A percentile compares a stretch with the other conserved stretches of the same genome.
Evolutionary conservation across 2,329 filamentous ascomycete genomes (phyloP).

Genomic region (Cadophora luteo-olivacea): DNA sequence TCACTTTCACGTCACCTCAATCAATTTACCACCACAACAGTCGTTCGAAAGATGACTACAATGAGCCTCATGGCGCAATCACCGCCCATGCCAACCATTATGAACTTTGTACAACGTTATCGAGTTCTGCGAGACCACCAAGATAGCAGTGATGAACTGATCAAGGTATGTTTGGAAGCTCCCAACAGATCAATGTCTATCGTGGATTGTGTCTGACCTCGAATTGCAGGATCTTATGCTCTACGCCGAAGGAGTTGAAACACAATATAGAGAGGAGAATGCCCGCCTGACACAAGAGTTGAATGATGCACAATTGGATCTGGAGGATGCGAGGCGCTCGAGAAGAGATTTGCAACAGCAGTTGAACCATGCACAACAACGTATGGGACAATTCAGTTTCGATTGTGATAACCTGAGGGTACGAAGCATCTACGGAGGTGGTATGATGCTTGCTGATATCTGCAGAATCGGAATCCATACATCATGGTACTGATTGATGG

Average conservation of each 20-base stretch:
- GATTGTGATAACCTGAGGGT: slow-evolving; percentile 57
- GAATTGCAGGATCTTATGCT: slow-evolving; percentile 53
- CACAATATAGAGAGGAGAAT: slow-evolving; percentile 53
- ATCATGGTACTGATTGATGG: slow-evolving; percentile 67
- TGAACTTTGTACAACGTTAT: slow-evolving; percentile 57
- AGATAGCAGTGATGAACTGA: slow-evolving; percentile 52
- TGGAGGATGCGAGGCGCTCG: slow-evolving; percentile 55
- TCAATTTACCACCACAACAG: background rate
- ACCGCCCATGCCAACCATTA: slow-evolving; percentile 38
- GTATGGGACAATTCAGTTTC: slow-evolving; percentile 46
- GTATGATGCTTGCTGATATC: slow-evolving; percentile 21
- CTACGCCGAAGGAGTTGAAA: slow-evolving; percentile 54
- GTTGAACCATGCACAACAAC: slow-evolving; percentile 49
- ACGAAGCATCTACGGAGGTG: slow-evolving; percentile 30
- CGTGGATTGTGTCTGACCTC: slow-evolving; percentile 12
- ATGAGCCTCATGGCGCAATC: slow-evolving; percentile 25
- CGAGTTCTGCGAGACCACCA: slow-evolving; percentile 51
- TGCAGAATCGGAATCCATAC: slow-evolving; percentile 59
- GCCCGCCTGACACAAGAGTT: slow-evolving; percentile 50
- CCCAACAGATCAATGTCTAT: background rate
- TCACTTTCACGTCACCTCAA: background rate
- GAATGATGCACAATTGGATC: slow-evolving; percentile 55
- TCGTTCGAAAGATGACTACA: slow-evolving; percentile 5
- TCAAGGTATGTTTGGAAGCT: slow-evolving; percentile 50
- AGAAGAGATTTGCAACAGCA: slow-evolving; percentile 58